Percentiles rank a stretch among this genome's conserved stretches.
Conservation (phyloP, 2,329 filamentous ascomycete genomes). For the Nectriaceae sp. region DNA sequence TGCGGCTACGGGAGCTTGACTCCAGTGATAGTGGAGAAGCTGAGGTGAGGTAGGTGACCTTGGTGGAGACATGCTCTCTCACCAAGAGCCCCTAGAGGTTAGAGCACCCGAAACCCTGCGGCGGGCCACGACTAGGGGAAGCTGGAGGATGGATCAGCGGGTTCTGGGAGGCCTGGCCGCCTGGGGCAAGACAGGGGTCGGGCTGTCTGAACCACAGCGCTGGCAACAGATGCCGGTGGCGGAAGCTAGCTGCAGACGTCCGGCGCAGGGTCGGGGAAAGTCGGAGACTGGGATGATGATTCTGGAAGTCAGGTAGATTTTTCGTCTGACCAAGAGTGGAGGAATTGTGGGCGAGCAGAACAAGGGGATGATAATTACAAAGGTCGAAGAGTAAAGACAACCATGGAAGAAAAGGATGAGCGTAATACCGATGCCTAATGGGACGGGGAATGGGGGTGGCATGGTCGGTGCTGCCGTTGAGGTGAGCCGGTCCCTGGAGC, state of each 20-base stretch:
- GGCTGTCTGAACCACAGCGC: constrained; percentile 22
- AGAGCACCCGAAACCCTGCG: constrained; percentile 27
- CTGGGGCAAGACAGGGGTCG: constrained; percentile 6
- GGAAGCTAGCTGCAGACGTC: constrained; percentile 14
- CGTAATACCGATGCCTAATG: neutral
- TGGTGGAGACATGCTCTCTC: constrained; percentile 12
- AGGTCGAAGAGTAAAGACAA: neutral
- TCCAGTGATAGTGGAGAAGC: neutral
- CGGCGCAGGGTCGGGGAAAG: constrained; percentile 22
- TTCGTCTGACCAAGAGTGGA: constrained; percentile 14
- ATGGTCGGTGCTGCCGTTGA: neutral
- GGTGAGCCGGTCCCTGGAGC: neutral
- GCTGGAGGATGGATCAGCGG: constrained; percentile 5
- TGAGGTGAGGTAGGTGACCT: constrained; percentile 11
- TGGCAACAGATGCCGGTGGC: constrained; percentile 23
- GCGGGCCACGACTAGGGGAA: neutral
- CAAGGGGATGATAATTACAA: neutral
- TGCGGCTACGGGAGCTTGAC: neutral
- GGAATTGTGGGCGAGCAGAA: neutral
- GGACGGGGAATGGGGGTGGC: neutral
- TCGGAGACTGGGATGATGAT: constrained; percentile 21
- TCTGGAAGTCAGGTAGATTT: constrained; percentile 27
- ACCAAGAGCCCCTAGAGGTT: constrained; percentile 33
- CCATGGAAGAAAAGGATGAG: neutral
- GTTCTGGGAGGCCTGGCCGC: constrained; percentile 13